Base-by-base conservation (phyloP, 1,284 basidiomycete species). In the Cryptococcus sp. region DNA sequence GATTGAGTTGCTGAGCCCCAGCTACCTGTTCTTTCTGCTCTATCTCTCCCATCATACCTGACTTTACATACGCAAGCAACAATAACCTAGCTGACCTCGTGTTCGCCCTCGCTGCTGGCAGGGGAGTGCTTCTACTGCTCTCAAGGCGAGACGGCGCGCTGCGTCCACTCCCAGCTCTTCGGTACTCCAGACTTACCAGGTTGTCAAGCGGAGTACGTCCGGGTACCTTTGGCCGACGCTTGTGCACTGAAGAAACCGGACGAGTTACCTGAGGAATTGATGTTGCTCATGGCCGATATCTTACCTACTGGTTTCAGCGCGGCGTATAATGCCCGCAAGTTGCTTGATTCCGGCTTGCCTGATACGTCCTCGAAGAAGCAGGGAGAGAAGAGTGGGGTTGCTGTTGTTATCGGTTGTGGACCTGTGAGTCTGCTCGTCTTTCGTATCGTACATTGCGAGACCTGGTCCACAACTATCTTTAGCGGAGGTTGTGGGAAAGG, bases 191-290 rank as follows among this genome's bases (percentile, higher is more conserved):
- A 76, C 11, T 83, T 91, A 0, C 86, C 87, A 8, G 93, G 92
- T 13, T 89, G 86, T 1, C 93, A 95, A 79, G 91, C 91, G 0
- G 91, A 93, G 76, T 95, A 88, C 73, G 83, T 91, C 3, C 85
- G 87, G 26, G 85, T 92, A 13, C 90, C 90, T 6, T 50, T 75
- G 20, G 77, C 75, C n/a, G 76, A 79, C 47, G 68, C 77, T 1
- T 76, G 78, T 7, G 70, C 82, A 20, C 77, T 79, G 58, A 67
- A 66, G 1, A 74, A 78, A n/a, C 77, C 77, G 1, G 47, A 66
- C 4, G 75, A 73, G 11, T 26, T 79, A 7, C 66, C 70, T 0
- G 69, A 76, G 52, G 77, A 80, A 50, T 65, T 77, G 15, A 73
- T 79, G 60, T 67, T 82, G 16, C 58, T 81, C 23, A 77, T 81